Evolutionary conservation across 2,329 filamentous ascomycete species (phyloP).

Genomic region (Atkinsonella hypoxylon): DNA sequence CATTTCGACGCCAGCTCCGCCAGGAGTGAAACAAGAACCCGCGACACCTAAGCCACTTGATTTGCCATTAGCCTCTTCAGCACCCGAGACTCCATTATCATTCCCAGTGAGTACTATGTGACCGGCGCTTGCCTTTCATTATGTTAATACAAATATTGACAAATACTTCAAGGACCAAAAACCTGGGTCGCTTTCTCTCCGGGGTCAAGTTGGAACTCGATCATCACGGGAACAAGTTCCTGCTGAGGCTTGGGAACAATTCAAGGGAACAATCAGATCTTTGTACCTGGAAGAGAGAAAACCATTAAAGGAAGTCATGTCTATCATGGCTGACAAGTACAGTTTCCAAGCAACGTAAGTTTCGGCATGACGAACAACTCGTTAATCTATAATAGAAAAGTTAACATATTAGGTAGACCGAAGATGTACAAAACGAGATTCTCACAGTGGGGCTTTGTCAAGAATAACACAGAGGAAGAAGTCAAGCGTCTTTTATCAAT

Average conservation of each 20-base stretch:
- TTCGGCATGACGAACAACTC: not conserved
- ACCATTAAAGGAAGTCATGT: conserved; percentile 39
- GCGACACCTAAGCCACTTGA: conserved; percentile 17
- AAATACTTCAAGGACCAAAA: conserved; percentile 14
- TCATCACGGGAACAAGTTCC: conserved; percentile 31
- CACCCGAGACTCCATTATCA: conserved; percentile 4
- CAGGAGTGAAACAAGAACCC: conserved; percentile 20
- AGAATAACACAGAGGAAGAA: conserved; percentile 42
- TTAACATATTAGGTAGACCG: conserved; percentile 23
- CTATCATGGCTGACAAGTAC: conserved; percentile 36
- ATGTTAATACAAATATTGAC: not conserved
- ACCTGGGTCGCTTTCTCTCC: conserved; percentile 17
- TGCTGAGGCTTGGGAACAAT: conserved; percentile 34
- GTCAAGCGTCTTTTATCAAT: conserved; percentile 37
- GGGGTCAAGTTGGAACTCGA: conserved; percentile 21
- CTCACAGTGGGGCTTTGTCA: conserved; percentile 42
- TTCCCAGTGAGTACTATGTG: conserved; percentile 14
- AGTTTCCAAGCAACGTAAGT: conserved; percentile 38
- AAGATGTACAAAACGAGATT: conserved; percentile 47
- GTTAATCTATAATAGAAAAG: not conserved
- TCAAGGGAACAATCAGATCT: conserved; percentile 32
- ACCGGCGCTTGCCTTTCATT: too few relatives aligned
- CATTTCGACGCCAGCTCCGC: conserved; percentile 13
- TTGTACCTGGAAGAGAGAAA: conserved; percentile 37
- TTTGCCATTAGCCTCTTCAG: conserved; percentile 12